These are phyloP conservation scores for Pachysandra terminalis DNA, from an alignment of 164 flowering plant genomes.

Conservation along the genomic window DNA sequence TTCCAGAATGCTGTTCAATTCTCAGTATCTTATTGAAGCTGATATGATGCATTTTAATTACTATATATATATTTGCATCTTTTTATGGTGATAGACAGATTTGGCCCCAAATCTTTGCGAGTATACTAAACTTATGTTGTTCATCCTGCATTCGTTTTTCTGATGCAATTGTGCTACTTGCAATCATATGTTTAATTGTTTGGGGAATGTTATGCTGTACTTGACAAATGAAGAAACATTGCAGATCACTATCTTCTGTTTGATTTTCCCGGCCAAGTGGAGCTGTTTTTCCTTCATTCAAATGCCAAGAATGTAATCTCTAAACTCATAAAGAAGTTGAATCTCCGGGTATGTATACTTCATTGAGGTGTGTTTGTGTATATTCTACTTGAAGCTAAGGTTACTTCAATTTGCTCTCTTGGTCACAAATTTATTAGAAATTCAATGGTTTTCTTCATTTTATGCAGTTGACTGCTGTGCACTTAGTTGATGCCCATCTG, in stretches of 20 bases:
- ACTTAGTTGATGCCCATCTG: conserved; percentile 91
- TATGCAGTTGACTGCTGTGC: conserved; percentile 85
- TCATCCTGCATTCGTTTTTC: background rate
- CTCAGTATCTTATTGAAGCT: background rate
- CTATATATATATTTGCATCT: background rate
- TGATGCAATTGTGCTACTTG: too few relatives aligned
- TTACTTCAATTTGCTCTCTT: conserved; percentile 1
- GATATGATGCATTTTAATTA: background rate
- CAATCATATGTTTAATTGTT: too few relatives aligned
- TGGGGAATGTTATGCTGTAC: background rate
- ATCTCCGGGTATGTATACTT: conserved; percentile 62
- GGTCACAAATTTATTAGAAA: background rate
- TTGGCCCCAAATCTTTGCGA: background rate
- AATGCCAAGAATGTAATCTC: conserved; percentile 73
- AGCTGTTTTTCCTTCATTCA: conserved; percentile 83
- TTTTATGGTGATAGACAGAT: background rate
- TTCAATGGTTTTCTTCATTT: conserved; percentile 5
- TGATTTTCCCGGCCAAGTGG: conserved; percentile 98
- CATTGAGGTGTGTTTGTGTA: background rate
- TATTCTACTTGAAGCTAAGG: background rate
- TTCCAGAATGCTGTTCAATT: too few relatives aligned
- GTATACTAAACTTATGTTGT: too few relatives aligned
- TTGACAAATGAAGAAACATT: conserved; percentile 10
- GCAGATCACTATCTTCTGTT: conserved; percentile 96
- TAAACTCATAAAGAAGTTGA: conserved; percentile 73